These are phyloP conservation scores for Calocera viscosa DNA, from an alignment of 768 basidiomycete genomes.

Conservation along the genomic window DNA sequence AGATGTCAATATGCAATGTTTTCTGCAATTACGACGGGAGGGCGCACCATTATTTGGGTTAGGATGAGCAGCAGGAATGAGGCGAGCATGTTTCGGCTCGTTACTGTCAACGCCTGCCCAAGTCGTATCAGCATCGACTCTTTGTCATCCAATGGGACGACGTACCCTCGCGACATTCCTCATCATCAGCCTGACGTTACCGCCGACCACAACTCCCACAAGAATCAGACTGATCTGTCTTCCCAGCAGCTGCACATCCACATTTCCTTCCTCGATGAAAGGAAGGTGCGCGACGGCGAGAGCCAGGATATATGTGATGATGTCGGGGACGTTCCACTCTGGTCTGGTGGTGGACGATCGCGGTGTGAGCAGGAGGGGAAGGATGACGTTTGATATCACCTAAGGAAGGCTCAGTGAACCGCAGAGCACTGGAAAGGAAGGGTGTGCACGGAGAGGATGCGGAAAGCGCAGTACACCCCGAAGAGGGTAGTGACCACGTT, in stretches of 20 bases:
- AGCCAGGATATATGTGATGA: constrained; percentile 32
- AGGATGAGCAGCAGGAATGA: constrained; percentile 65
- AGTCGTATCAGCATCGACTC: background rate
- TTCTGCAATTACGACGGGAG: background rate
- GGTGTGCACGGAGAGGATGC: constrained; percentile 46
- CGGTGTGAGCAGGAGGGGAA: constrained; percentile 30
- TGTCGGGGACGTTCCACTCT: constrained; percentile 28
- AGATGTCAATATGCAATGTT: constrained; percentile 6
- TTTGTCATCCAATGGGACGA: constrained; percentile 4
- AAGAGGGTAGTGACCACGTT: constrained; percentile 41
- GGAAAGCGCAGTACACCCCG: constrained; percentile 52
- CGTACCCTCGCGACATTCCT: constrained; percentile 50
- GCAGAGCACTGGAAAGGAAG: background rate
- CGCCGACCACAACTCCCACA: constrained; percentile 64
- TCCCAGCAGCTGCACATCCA: constrained; percentile 34
- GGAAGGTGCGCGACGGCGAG: constrained; percentile 27
- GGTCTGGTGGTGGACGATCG: constrained; percentile 20
- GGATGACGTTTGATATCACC: constrained; percentile 43
- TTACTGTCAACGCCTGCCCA: constrained; percentile 45
- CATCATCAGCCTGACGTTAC: constrained; percentile 57
- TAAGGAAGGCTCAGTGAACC: constrained; percentile 19
- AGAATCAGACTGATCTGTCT: constrained; percentile 52
- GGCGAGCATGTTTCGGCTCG: constrained; percentile 56
- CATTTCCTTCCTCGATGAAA: constrained; percentile 25
- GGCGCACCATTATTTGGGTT: constrained; percentile 70